Evolutionary conservation across 306 rosid species (phyloP).

Genomic region (Casuarina cunninghamiana): DNA sequence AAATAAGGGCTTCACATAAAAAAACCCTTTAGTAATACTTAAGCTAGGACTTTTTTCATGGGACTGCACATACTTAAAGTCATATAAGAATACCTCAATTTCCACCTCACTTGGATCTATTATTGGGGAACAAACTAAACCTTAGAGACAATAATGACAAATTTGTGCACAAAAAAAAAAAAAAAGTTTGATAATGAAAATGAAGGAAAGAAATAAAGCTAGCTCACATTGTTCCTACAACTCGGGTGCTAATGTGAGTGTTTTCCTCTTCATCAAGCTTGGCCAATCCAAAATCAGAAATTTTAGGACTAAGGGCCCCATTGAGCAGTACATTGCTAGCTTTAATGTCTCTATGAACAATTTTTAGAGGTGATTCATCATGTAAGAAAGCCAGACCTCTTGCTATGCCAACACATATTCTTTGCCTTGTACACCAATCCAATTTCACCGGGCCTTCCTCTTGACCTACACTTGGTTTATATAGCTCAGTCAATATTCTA

Average conservation of each 20-base stretch:
- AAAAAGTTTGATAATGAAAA: background rate
- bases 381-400: too few species aligned
- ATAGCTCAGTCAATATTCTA: background rate
- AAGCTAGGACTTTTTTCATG: too few species aligned
- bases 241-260: slow-evolving; percentile 27
- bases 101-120: background rate
- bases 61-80: background rate
- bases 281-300: slow-evolving; percentile 82
- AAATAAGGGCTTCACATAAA: background rate
- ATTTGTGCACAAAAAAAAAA: too few species aligned
- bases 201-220: background rate
- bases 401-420: slow-evolving; percentile 54
- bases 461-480: slow-evolving; percentile 30
- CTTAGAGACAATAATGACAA: background rate
- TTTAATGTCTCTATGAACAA: too few species aligned
- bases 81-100: background rate
- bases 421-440: slow-evolving; percentile 62
- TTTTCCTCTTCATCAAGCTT: slow-evolving; percentile 67
- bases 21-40: too few species aligned
- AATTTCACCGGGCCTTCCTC: slow-evolving; percentile 27
- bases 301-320: slow-evolving; percentile 60
- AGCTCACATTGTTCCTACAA: slow-evolving; percentile 50
- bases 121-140: background rate
- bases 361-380: too few species aligned
- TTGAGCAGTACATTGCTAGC: slow-evolving; percentile 30